Percentiles rank a stretch among this genome's conserved stretches.
These are phyloP conservation scores for Adansonia rubrostipa DNA, from an alignment of 441 rosid species.

Conservation along the genomic window DNA sequence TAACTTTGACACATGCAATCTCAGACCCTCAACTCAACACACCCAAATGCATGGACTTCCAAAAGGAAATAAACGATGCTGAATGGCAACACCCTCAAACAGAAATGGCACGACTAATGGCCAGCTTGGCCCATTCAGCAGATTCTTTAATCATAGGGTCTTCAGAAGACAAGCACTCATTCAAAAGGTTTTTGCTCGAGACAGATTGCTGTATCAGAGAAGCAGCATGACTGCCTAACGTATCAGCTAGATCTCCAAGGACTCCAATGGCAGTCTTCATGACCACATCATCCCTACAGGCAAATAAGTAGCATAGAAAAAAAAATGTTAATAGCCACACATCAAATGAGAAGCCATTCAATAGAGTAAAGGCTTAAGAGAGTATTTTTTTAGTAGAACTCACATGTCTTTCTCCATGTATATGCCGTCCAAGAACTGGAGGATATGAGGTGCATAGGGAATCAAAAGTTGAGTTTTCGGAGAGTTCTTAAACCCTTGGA, in stretches of 20 bases:
- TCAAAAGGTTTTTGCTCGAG: conserved; percentile 74
- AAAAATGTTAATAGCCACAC: conserved; percentile 2
- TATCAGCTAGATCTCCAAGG: conserved; percentile 77
- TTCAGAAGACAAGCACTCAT: conserved; percentile 68
- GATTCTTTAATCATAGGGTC: conserved; percentile 65
- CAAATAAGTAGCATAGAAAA: neutral
- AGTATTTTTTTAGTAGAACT: conserved; percentile 26
- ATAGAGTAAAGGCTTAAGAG: neutral
- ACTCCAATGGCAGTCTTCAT: conserved; percentile 76
- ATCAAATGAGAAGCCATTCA: neutral
- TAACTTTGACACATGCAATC: conserved; percentile 53
- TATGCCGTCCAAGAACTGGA: conserved; percentile 73
- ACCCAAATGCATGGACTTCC: conserved; percentile 71
- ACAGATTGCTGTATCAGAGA: conserved; percentile 70
- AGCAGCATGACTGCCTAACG: conserved; percentile 62
- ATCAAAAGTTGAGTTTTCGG: conserved; percentile 70
- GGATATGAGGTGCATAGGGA: conserved; percentile 64
- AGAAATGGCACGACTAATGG: conserved; percentile 66
- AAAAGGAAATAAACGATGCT: conserved; percentile 20
- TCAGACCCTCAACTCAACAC: conserved; percentile 59
- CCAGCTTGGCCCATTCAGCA: conserved; percentile 80
- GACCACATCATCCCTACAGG: conserved; percentile 67
- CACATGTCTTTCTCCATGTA: conserved; percentile 81
- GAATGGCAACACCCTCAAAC: conserved; percentile 48
- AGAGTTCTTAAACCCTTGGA: conserved; percentile 74